These are phyloP conservation scores for Tolypocladium capitatum DNA, from an alignment of 2,329 filamentous ascomycete species.

Conservation along the genomic window DNA sequence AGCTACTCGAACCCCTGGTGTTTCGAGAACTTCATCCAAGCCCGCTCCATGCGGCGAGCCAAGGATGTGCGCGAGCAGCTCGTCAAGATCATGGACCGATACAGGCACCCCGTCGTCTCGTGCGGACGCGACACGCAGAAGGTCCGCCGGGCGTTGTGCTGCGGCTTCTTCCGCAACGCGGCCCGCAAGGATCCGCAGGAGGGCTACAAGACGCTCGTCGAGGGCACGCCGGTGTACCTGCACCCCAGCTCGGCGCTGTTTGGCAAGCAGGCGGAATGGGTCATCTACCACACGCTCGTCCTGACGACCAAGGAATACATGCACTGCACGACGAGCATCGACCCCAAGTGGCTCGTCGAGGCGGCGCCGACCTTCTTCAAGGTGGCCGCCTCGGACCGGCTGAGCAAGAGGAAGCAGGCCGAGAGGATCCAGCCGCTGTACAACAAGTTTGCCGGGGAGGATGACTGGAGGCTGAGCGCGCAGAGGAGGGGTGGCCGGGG, in stretches of 20 bases:
- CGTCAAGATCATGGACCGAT: conserved; percentile 84
- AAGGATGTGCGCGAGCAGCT: conserved; percentile 90
- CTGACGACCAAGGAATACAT: conserved; percentile 97
- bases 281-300: conserved; percentile 83
- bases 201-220: conserved; percentile 93
- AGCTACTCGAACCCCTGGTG: conserved; percentile 83
- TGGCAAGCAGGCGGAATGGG: conserved; percentile 91
- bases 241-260: conserved; percentile 88
- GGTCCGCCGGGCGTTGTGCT: conserved; percentile 78
- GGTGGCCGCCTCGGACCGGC: conserved; percentile 72
- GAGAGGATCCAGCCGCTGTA: conserved; percentile 93
- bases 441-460: conserved; percentile 81
- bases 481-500: conserved; percentile 75
- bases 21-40: conserved; percentile 95
- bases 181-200: conserved; percentile 92
- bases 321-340: conserved; percentile 85
- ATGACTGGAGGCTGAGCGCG: conserved; percentile 87
- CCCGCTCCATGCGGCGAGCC: conserved; percentile 72
- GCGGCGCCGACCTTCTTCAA: conserved; percentile 99
- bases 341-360: conserved; percentile 88
- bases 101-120: conserved; percentile 67
- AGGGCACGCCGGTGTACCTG: conserved; percentile 88
- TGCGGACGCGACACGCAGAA: conserved; percentile 80
- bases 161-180: conserved; percentile 89
- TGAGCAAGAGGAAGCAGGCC: conserved; percentile 85